phyloP scores from a whole-genome alignment of 768 basidiomycete genomes.

The Xerocomus brunneocitrinus region DNA sequence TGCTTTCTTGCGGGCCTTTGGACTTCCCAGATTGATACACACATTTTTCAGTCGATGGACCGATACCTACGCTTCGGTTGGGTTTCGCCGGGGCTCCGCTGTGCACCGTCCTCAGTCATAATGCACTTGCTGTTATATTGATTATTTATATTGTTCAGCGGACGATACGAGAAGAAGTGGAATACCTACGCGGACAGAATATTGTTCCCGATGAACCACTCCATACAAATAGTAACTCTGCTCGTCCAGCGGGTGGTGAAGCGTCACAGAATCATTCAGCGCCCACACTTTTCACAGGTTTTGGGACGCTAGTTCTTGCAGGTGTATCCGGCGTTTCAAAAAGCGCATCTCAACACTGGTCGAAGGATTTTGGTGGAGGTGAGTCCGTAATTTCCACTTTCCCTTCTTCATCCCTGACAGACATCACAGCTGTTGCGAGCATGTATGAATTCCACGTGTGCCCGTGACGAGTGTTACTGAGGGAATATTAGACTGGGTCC shows the following conservation, averaged over 20 bases:
- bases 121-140: slow-evolving; percentile 16
- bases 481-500: slow-evolving; percentile 15
- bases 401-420: slow-evolving; percentile 2
- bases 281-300: slow-evolving; percentile 9
- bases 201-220: slow-evolving; percentile 7
- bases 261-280: neutral
- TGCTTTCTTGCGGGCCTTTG: neutral
- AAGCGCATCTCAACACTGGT: slow-evolving; percentile 27
- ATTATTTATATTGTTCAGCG: slow-evolving; percentile 21
- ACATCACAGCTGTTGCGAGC: slow-evolving; percentile 16
- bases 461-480: slow-evolving; percentile 4
- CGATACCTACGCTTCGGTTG: slow-evolving; percentile 23
- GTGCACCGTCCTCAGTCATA: slow-evolving; percentile 27
- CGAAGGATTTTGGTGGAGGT: slow-evolving; percentile 27
- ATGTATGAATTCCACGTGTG: slow-evolving; percentile 14
- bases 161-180: slow-evolving; percentile 17
- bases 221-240: neutral
- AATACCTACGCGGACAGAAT: slow-evolving; percentile 10
- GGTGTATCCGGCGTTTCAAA: slow-evolving; percentile 20
- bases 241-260: neutral
- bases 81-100: slow-evolving; percentile 25
- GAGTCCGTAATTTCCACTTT: neutral
- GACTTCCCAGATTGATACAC: neutral
- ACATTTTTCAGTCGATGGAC: slow-evolving; percentile 17
- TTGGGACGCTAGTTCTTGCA: slow-evolving; percentile 13